Conservation (phyloP, 176 grass and related monocot genomes). For the bread wheat (Triticum aestivum) region IWGSC_CS_RefSeq_v2.1 NC_057802.1:555783870-555784369, state of each 20-base stretch:
- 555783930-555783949: background rate
- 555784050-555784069: background rate
- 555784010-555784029: background rate
- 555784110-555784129: background rate
- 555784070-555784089: background rate
- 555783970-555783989: background rate
- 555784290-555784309: background rate
- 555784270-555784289: background rate
- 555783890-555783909: background rate
- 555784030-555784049: background rate
- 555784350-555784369: too few species aligned
- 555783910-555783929: background rate
- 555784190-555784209: background rate
- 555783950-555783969: background rate
- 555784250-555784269: background rate
- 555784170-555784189: background rate
- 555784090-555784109: background rate
- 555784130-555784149: background rate
- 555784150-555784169: background rate
- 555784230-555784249: background rate
- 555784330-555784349: background rate
- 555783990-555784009: background rate
- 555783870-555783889: background rate
- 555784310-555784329: background rate
- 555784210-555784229: background rate